These are phyloP conservation scores for Termitomyces bulborhizus DNA, from an alignment of 768 basidiomycete genomes.

Conservation along the genomic window DNA sequence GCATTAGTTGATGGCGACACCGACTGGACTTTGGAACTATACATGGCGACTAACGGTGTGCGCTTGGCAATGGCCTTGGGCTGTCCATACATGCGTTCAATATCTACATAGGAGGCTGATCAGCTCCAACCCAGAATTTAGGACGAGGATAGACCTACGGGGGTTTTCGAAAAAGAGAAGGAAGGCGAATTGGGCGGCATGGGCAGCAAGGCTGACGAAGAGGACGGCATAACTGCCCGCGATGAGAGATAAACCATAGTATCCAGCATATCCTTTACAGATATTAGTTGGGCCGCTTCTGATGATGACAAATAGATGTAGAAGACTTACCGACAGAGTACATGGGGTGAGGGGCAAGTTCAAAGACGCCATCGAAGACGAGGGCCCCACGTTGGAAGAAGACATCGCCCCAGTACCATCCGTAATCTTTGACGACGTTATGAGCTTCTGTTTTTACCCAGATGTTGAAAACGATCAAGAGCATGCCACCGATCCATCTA, in stretches of 20 bases:
- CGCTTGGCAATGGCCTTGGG: constrained; percentile 87
- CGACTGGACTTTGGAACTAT: constrained; percentile 5
- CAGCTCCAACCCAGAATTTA: background rate
- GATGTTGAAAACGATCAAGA: constrained; percentile 88
- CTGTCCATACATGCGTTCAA: constrained; percentile 90
- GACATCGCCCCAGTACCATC: constrained; percentile 96
- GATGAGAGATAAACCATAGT: constrained; percentile 92
- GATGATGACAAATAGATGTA: constrained; percentile 5
- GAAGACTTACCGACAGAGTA: constrained; percentile 66
- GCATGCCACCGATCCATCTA: constrained; percentile 85
- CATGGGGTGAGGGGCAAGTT: constrained; percentile 92
- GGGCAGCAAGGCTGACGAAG: constrained; percentile 90
- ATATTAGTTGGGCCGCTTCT: constrained; percentile 1
- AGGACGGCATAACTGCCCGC: constrained; percentile 85
- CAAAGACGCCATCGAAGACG: constrained; percentile 97
- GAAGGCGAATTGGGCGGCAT: constrained; percentile 96
- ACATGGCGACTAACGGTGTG: constrained; percentile 44
- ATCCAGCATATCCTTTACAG: constrained; percentile 80
- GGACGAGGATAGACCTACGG: constrained; percentile 47
- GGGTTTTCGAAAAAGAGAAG: constrained; percentile 95
- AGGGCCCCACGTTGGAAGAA: constrained; percentile 92
- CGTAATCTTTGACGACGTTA: constrained; percentile 95
- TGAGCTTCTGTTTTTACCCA: constrained; percentile 99
- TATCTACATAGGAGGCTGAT: constrained; percentile 47
- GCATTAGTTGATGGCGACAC: constrained; percentile 4